Percentiles rank a stretch among this genome's conserved stretches.
phyloP scores from a whole-genome alignment of 1,284 basidiomycete genomes.

The Moesziomyces sp. region DNA sequence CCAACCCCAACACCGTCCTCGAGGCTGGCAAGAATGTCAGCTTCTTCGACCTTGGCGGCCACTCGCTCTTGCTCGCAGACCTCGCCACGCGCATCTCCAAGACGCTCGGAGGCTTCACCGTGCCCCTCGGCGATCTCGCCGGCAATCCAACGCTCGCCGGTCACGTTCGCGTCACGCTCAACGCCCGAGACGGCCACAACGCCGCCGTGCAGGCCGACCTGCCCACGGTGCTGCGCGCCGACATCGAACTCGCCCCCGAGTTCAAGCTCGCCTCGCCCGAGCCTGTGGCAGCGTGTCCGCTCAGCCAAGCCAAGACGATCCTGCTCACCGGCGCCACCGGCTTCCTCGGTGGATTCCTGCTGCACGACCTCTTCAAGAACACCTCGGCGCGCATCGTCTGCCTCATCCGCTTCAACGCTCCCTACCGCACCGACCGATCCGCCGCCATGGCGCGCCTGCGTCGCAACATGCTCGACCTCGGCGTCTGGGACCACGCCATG shows the following conservation, averaged over 20 bases:
- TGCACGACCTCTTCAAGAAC: constrained; percentile 60
- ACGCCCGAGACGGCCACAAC: constrained; percentile 63
- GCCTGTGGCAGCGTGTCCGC: constrained; percentile 23
- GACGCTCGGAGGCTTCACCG: constrained; percentile 60
- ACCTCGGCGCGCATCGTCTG: constrained; percentile 66
- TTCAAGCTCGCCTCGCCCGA: constrained; percentile 50
- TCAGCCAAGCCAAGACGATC: constrained; percentile 58
- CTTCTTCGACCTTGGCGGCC: constrained; percentile 67
- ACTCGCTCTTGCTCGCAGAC: constrained; percentile 63
- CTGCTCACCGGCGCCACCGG: constrained; percentile 68
- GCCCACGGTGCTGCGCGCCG: constrained; percentile 62
- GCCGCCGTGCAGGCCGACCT: constrained; percentile 65
- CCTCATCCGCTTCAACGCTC: constrained; percentile 65
- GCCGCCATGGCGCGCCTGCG: constrained; percentile 65
- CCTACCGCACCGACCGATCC: constrained; percentile 56
- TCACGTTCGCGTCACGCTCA: constrained; percentile 55
- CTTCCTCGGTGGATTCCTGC: constrained; percentile 66
- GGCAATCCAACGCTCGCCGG: constrained; percentile 60
- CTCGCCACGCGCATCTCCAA: constrained; percentile 62
- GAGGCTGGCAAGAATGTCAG: constrained; percentile 45
- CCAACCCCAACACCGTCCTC: constrained; percentile 49
- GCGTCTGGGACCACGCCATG: constrained; percentile 64
- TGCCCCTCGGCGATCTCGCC: constrained; percentile 61
- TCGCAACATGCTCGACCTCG: constrained; percentile 66
- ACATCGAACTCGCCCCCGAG: constrained; percentile 55